Percentiles rank a stretch among this genome's conserved stretches.
phyloP scores from a whole-genome alignment of 352 stramenopile genomes.

The Pythium diclinum region DNA sequence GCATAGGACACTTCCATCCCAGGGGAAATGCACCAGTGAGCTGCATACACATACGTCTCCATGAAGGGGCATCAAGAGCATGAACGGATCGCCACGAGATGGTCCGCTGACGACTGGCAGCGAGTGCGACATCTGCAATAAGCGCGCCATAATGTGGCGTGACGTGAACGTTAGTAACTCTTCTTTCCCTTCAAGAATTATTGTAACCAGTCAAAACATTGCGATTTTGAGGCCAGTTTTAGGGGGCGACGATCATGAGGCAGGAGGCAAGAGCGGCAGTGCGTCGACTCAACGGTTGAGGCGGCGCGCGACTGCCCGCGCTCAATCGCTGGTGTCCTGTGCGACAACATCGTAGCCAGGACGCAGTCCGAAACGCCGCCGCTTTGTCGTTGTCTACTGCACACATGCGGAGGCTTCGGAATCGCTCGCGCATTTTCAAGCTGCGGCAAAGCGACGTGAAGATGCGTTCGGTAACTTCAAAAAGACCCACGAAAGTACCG shows the following conservation, averaged over 20 bases:
- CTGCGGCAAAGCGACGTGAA: neutral
- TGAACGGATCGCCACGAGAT: neutral
- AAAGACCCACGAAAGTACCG: too few relatives aligned
- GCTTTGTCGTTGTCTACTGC: too few relatives aligned
- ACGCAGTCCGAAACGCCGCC: too few relatives aligned
- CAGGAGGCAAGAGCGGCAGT: neutral
- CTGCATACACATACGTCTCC: neutral
- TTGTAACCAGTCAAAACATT: neutral
- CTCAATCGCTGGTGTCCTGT: neutral
- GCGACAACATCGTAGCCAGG: too few relatives aligned
- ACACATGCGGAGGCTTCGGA: neutral
- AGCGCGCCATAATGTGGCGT: neutral
- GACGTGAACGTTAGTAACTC: neutral
- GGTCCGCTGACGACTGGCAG: neutral
- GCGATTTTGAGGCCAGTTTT: too few relatives aligned
- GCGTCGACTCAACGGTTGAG: too few relatives aligned
- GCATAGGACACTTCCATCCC: neutral
- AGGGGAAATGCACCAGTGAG: neutral
- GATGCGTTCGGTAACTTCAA: neutral
- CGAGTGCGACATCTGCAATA: conserved; percentile 1
- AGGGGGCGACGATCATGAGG: neutral
- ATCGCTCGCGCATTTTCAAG: neutral
- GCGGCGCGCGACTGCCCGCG: neutral
- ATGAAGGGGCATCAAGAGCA: neutral
- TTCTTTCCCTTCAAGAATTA: conserved; percentile 1